Evolutionary conservation across 768 basidiomycete species (phyloP), one percentile per base, ranked within the genome.

Genomic region (Podaxis sp.): DNA sequence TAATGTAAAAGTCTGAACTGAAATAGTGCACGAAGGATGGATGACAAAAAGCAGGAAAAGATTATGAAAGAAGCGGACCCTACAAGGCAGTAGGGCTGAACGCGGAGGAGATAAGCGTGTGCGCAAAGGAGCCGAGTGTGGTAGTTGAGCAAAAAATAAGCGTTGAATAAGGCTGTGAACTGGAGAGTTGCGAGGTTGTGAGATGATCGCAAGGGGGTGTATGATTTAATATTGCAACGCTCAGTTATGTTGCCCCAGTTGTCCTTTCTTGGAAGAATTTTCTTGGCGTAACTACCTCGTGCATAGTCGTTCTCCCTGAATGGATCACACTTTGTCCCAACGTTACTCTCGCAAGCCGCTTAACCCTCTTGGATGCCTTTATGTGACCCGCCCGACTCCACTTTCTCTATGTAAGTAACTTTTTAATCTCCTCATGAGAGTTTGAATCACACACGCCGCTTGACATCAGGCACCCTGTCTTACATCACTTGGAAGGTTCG

Each of bases 91-190:
- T 2, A 11, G 20, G 8, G 36, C n/a, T 20, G 8, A 6, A 38
- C 4, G 17, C 4, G 30, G 49, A 59, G 49, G 38, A 38, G 36
- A n/a, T 46, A 17, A 22, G 20, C 41, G 33, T 38, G 11, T 3
- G 40, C 33, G 26, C 22, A 22, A n/a, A 22, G 15, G 41, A 37
- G 6, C 22, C 49, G 37, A 24, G 56, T 26, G 56, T 33, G 33
- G 10, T 46, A 40, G 28, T 57, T 57, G 37, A 36, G 37, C 26
- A 57, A 46, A 57, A 57, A 57, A 44, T 44, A 57, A 57, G 41
- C 17, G 10, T 3, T 30, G 13, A 13, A 17, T 10, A 44, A 17
- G 56, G 56, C 38, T 26, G 38, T 41, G 56, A 24, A 30, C 49
- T 24, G 8, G 49, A 24, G 22, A 5, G 49, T 13, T 12, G 13